These are phyloP conservation scores for Brasilioporus rufonigricans DNA, from an alignment of 768 basidiomycete genomes.

Conservation along the genomic window DNA sequence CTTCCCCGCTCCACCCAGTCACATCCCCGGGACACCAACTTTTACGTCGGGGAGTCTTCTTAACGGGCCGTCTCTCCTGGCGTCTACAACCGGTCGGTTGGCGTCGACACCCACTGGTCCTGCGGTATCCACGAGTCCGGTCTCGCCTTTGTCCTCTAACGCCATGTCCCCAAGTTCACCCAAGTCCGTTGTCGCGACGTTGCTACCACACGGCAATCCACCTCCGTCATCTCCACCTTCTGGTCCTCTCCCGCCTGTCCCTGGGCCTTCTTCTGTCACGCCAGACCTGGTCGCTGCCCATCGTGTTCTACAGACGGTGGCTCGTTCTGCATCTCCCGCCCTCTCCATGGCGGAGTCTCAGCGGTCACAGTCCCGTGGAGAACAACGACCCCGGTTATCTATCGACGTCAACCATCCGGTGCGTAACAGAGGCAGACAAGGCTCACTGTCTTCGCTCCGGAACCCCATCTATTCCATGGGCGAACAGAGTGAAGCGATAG, in stretches of 20 bases:
- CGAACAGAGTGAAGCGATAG: slow-evolving; percentile 15
- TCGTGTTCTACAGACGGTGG: slow-evolving; percentile 26
- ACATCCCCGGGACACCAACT: slow-evolving; percentile 28
- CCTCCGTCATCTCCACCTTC: slow-evolving; percentile 59
- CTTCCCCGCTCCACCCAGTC: slow-evolving; percentile 36
- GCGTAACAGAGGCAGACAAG: slow-evolving; percentile 22
- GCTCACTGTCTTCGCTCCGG: slow-evolving; percentile 30
- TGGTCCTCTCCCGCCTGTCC: slow-evolving; percentile 62
- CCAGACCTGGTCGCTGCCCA: slow-evolving; percentile 46
- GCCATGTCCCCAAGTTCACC: slow-evolving; percentile 13
- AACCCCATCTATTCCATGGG: slow-evolving; percentile 17
- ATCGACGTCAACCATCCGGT: slow-evolving; percentile 12
- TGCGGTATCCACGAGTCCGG: neutral
- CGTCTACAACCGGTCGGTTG: slow-evolving; percentile 7
- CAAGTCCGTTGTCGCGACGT: slow-evolving; percentile 6
- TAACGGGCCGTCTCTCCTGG: slow-evolving; percentile 13
- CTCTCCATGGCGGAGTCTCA: slow-evolving; percentile 18
- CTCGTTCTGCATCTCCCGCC: slow-evolving; percentile 23
- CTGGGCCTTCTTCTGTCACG: slow-evolving; percentile 57
- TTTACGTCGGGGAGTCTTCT: slow-evolving; percentile 1
- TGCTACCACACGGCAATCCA: slow-evolving; percentile 38
- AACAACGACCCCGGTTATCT: slow-evolving; percentile 17
- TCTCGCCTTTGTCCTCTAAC: slow-evolving; percentile 3
- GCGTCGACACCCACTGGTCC: slow-evolving; percentile 5
- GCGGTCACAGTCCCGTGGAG: slow-evolving; percentile 19